Base-by-base conservation (phyloP, 2,329 filamentous ascomycete species). In the Stylonectria norvegica region DNA sequence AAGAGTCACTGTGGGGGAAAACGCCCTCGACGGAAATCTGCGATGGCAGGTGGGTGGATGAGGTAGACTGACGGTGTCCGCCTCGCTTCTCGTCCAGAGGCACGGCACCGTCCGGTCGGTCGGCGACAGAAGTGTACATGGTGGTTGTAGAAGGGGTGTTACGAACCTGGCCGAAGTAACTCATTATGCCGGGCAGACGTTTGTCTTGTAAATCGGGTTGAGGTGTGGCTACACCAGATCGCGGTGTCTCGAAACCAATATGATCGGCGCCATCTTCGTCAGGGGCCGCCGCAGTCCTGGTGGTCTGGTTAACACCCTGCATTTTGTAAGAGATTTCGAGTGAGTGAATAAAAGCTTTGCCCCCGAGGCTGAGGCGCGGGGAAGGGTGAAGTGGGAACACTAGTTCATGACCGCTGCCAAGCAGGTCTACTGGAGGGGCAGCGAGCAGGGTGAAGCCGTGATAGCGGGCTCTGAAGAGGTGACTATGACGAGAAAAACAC, bases 121-220 rank as follows among this genome's bases (percentile, higher is more conserved):
- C 60, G 59, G 65, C 54, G 64, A 63, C 57, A 65, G 66, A 64
- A 48, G 47, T 54, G 50, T 45, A 49, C 45, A 48, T 36, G 41
- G 50, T 64, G 62, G 55, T 72, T 68, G 68, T 64, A 76, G 78
- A 77, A 82, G 83, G 81, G 74, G 79, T 81, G 76, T 79, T 79
- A 96, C 93, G 84, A 95, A 98, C 93, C 91, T 98, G 93, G 74
- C 85, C 86, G 79, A 97, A 95, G 77, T 93, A 96, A 76, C 85
- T 94, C 78, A 93, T 85, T 73, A 97, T 95, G 65, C 89, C 88
- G 55, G 93, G 93, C 63, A 95, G 76, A 70, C 93, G 86, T 72
- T 95, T 96, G 73, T 98, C 93, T 61, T 86, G 84, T 50, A 86
- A 84, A 69, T 97, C 91, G 54, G 93, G 93, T 61, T 90, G 86